phyloP scores from a whole-genome alignment of 202 grass and related monocot genomes.

The Brachypodium distachyon region DNA sequence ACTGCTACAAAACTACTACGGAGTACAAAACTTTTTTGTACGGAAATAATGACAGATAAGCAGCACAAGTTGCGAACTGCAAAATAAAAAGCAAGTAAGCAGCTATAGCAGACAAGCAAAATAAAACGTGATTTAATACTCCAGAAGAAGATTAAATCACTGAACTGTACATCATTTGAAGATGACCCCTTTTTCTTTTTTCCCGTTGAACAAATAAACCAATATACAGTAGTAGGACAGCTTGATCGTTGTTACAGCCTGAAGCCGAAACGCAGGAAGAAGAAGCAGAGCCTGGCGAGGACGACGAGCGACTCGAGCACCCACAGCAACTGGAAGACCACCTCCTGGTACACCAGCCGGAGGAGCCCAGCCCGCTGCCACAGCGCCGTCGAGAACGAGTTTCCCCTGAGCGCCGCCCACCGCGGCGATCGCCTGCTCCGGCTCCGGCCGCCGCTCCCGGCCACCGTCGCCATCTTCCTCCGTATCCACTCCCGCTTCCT shows the following conservation, averaged over 20 bases:
- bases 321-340: conserved; percentile 36
- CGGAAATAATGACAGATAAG: too few relatives aligned
- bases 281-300: conserved; percentile 45
- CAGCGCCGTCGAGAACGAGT: conserved; percentile 18
- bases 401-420: conserved; percentile 10
- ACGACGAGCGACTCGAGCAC: conserved; percentile 39
- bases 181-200: too few relatives aligned
- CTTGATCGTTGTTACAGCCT: too few relatives aligned
- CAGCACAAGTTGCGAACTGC: too few relatives aligned
- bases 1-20: not conserved
- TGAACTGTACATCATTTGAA: too few relatives aligned
- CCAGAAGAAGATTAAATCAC: too few relatives aligned
- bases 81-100: too few relatives aligned
- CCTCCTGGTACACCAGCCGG: conserved; percentile 15
- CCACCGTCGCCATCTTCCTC: conserved; percentile 17
- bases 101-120: too few relatives aligned
- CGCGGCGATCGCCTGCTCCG: not conserved
- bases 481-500: conserved; percentile 42
- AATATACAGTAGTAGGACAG: too few relatives aligned
- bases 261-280: conserved; percentile 55
- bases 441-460: not conserved
- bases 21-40: too few relatives aligned
- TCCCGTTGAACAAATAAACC: too few relatives aligned
- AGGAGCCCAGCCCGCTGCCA: conserved; percentile 1
- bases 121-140: too few relatives aligned